phyloP scores from a whole-genome alignment of 257 asterid species.

The Mitragyna speciosa region DNA sequence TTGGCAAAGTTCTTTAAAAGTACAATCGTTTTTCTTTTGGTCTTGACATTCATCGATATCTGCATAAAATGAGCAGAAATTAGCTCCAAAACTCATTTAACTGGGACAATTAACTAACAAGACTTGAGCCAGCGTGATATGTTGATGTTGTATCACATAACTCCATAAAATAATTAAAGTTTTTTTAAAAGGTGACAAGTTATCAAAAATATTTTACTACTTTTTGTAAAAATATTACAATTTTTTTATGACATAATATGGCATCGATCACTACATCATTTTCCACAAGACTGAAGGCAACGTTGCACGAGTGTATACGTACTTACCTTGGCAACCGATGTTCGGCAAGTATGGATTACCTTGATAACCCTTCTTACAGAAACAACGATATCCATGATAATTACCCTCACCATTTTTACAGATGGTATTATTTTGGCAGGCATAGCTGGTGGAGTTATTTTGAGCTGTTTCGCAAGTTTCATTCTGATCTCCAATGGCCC shows the following conservation, averaged over 20 bases:
- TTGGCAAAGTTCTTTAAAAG: conserved; percentile 7
- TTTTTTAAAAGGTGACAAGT: no score
- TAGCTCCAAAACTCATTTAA: no score
- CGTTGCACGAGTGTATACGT: no score
- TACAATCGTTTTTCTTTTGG: conserved; percentile 20
- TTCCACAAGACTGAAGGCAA: no score
- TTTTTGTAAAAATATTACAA: no score
- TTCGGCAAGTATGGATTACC: conserved; percentile 39
- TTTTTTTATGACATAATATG: no score
- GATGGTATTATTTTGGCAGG: conserved; percentile 28
- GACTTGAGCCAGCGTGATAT: no score
- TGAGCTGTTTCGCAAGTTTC: conserved; percentile 26
- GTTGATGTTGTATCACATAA: no score
- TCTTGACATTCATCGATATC: conserved; percentile 46
- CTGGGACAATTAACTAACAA: no score
- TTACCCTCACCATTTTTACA: conserved; percentile 21
- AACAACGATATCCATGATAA: conserved; percentile 39
- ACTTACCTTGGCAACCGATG: conserved; percentile 39
- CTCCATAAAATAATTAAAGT: no score
- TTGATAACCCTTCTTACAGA: conserved; percentile 27
- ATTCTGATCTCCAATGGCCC: conserved; percentile 29
- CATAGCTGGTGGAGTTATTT: conserved; percentile 15
- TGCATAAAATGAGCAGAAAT: conserved; percentile 6
- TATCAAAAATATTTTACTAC: no score
- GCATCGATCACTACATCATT: no score